phyloP scores from a whole-genome alignment of 768 basidiomycete genomes.

The Lepiota subincarnata region DNA sequence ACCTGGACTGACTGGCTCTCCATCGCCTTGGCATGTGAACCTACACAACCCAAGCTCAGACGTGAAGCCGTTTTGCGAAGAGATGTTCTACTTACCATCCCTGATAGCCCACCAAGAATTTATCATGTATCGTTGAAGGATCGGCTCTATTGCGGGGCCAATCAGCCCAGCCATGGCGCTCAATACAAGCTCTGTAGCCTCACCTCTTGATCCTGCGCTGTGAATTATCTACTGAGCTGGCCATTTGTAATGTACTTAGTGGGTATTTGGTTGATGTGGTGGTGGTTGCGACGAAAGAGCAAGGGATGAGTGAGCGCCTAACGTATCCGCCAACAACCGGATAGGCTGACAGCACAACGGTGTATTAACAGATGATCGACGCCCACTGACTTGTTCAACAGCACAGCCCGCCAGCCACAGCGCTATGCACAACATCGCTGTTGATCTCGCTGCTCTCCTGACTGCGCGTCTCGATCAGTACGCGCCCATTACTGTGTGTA shows the following conservation, averaged over 20 bases:
- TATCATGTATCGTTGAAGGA: conserved; percentile 76
- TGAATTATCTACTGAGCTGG: conserved; percentile 21
- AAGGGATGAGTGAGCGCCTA: conserved; percentile 8
- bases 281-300: conserved; percentile 2
- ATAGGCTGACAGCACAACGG: neutral
- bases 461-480: conserved; percentile 32
- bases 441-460: conserved; percentile 21
- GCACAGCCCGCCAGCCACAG: neutral
- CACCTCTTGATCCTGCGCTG: conserved; percentile 40
- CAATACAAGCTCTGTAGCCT: neutral
- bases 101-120: conserved; percentile 83
- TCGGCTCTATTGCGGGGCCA: conserved; percentile 42
- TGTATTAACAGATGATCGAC: neutral
- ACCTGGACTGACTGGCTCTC: conserved; percentile 63
- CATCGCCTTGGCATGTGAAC: conserved; percentile 72
- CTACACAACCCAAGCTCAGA: conserved; percentile 26
- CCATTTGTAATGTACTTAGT: conserved; percentile 16
- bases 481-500: conserved; percentile 14
- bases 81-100: conserved; percentile 56
- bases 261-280: neutral
- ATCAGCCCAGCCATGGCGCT: neutral
- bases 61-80: neutral
- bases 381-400: neutral
- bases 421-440: conserved; percentile 23
- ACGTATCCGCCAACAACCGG: conserved; percentile 11